These are phyloP conservation scores for Leccinum disarticulatum DNA, from an alignment of 768 basidiomycete species.

Conservation along the genomic window DNA sequence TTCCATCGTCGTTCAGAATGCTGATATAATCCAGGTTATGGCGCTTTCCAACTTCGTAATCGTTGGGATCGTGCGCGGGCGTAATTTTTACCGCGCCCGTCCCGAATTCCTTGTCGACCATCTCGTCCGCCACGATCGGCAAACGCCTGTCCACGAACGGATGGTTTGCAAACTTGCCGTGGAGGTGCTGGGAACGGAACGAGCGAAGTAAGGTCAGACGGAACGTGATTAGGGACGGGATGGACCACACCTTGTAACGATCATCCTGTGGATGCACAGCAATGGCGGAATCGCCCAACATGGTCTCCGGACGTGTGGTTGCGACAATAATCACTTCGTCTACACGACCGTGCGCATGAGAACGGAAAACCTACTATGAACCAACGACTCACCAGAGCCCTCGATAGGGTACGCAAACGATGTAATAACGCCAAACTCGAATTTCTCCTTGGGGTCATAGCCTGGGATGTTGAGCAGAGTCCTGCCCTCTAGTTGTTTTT, in stretches of 20 bases:
- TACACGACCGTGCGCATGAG: constrained; percentile 21
- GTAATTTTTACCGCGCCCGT: constrained; percentile 99
- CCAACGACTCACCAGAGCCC: constrained; percentile 57
- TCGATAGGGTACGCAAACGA: constrained; percentile 96
- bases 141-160: constrained; percentile 86
- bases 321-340: constrained; percentile 93
- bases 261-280: constrained; percentile 94
- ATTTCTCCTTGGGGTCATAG: constrained; percentile 91
- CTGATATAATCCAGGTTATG: constrained; percentile 92
- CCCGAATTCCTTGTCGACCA: constrained; percentile 94
- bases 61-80: constrained; percentile 95
- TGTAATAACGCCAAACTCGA: constrained; percentile 95
- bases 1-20: constrained; percentile 95
- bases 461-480: constrained; percentile 90
- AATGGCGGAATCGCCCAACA: constrained; percentile 96
- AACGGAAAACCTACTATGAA: neutral
- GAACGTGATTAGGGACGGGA: neutral
- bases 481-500: constrained; percentile 82
- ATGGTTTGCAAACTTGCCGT: constrained; percentile 87
- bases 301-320: constrained; percentile 97
- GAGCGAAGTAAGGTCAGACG: neutral
- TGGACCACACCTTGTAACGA: constrained; percentile 66
- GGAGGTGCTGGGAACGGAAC: constrained; percentile 63
- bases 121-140: constrained; percentile 84
- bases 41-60: constrained; percentile 90